These are phyloP conservation scores for Lasiodiplodia citricola DNA, from an alignment of 2,329 filamentous ascomycete species.

Conservation along the genomic window DNA sequence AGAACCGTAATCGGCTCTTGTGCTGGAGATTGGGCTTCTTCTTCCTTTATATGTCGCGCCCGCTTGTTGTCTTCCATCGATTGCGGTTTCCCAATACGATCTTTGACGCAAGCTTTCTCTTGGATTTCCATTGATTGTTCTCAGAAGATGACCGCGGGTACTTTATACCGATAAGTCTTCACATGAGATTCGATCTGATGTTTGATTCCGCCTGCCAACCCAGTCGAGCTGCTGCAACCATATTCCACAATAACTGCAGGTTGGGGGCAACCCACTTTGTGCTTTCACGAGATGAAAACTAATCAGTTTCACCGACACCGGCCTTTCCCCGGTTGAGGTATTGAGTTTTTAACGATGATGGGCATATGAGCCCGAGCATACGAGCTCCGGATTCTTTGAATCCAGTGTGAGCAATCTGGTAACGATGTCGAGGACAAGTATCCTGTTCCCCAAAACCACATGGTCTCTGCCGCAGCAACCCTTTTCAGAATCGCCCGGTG, in stretches of 20 bases:
- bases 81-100: not conserved
- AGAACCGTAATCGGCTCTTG: not conserved
- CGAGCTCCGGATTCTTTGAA: not conserved
- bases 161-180: constrained; percentile 6
- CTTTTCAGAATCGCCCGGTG: not conserved
- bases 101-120: not conserved
- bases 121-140: not conserved
- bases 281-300: no score
- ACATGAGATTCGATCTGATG: no score
- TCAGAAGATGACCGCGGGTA: constrained; percentile 6
- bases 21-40: not conserved
- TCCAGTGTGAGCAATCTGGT: not conserved
- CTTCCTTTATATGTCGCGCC: not conserved
- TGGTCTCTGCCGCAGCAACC: not conserved
- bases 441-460: not conserved
- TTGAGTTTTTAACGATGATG: no score
- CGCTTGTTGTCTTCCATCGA: not conserved
- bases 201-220: not conserved
- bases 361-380: not conserved
- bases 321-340: no score
- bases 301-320: no score
- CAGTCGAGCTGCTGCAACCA: not conserved
- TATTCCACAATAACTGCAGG: not conserved
- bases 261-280: not conserved
- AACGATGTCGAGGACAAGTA: not conserved